Evolutionary conservation across 139 green algal species (phyloP), one percentile per base, ranked within the genome.

Genomic region (Yamagishiella unicocca): DNA sequence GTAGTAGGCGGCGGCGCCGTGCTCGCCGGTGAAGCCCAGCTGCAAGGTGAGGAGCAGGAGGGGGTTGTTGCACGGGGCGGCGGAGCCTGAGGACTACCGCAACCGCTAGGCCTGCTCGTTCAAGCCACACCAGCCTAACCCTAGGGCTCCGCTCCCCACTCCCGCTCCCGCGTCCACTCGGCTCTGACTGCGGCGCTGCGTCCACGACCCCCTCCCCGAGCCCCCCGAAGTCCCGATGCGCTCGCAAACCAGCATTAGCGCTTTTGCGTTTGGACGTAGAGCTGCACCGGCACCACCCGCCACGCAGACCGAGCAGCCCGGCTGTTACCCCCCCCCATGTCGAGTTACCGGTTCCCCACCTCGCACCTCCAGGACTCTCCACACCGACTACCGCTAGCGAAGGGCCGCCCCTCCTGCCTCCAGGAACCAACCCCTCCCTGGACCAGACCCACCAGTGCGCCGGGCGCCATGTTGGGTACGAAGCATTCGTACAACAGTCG

Each of bases 1-100:
- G 64, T 84, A 89, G 58, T 84, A 84, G 77, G 55, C 55, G 37
- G 27, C 25, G 38, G 77, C 45, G 40, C 55, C 77, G 40, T 10
- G 31, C 1, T 42, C 12, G 31, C 77, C 55, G 24, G 14, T 24
- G 58, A 71, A 84, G 2, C 77, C 77, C 55, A 84, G 38, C 77
- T 84, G 76, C 4, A n/a, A n/a, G n/a, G n/a, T n/a, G n/a, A n/a
- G 14, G 6, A 67, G 17, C 19, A 1, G 27, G 40, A 50, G 25
- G 2, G 27, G 42, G 71, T 38, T 61, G 40, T 22, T 33, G 19
- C 22, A 8, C 2, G 5, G 68, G 37, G 68, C 12, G 35, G 8
- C 4, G 67, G 10, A 29, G 64, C 12, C 12, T 17, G 50, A 12
- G 17, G 50, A 17, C 50, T 58, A 17, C 17, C 12, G 17, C 50